phyloP scores from a whole-genome alignment of 345 rosid genomes.

The Odontarrhena argentea region DNA sequence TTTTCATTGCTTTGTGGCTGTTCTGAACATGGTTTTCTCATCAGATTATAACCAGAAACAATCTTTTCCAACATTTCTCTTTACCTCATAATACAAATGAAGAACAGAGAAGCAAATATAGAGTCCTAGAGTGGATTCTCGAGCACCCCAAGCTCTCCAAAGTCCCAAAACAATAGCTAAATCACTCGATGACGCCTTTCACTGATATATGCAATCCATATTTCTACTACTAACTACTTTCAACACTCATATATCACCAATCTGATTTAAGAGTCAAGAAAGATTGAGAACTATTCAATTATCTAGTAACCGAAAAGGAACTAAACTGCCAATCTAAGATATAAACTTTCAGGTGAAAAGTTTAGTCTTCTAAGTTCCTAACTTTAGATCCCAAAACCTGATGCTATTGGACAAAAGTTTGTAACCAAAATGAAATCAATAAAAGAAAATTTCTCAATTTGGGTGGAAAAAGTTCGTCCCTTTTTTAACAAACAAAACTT shows the following conservation, averaged over 20 bases:
- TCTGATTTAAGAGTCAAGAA: not conserved
- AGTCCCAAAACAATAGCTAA: not conserved
- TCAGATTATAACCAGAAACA: not conserved
- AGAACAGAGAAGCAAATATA: not conserved
- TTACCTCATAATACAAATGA: not conserved
- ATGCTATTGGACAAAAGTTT: not conserved
- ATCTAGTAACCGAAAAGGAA: not conserved
- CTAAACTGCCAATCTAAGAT: constrained; percentile 5
- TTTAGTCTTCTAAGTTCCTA: not conserved
- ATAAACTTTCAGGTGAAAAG: not conserved
- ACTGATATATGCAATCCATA: not conserved
- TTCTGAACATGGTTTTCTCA: constrained; percentile 7
- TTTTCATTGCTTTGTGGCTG: not conserved
- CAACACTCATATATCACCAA: constrained; percentile 4
- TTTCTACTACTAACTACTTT: not conserved
- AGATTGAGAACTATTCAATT: not conserved
- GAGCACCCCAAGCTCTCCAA: constrained; percentile 6
- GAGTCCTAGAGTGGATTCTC: not conserved
- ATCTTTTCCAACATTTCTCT: not conserved
- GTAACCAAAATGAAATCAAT: not conserved
- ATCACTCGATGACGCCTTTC: not conserved
- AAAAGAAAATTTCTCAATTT: not conserved
- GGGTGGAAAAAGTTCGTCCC: constrained; percentile 17
- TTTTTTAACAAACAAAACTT: not conserved
- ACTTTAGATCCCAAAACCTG: not conserved